Percentiles rank a stretch among this genome's conserved stretches.
Evolutionary conservation across 306 rosid genomes (phyloP).

Genomic region (Quercus berberidifolia): DNA sequence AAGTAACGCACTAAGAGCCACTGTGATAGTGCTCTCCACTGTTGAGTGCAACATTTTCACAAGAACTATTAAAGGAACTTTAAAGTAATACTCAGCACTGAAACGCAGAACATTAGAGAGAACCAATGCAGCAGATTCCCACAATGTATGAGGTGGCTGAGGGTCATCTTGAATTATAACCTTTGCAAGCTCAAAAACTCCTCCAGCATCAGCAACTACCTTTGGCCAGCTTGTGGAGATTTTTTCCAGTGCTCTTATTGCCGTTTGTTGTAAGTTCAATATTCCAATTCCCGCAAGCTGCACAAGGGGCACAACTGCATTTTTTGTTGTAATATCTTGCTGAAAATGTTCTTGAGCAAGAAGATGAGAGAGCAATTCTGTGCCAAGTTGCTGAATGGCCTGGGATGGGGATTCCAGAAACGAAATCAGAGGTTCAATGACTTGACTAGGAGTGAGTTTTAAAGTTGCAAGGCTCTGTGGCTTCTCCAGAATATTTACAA

Average conservation of each 20-base stretch:
- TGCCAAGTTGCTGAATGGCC: slow-evolving; percentile 98
- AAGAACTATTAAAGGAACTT: slow-evolving; percentile 93
- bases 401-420: slow-evolving; percentile 92
- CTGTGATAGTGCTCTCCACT: slow-evolving; percentile 61
- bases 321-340: slow-evolving; percentile 92
- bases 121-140: slow-evolving; percentile 97
- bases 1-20: slow-evolving; percentile 73
- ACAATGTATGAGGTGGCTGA: slow-evolving; percentile 81
- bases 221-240: slow-evolving; percentile 91
- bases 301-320: slow-evolving; percentile 93
- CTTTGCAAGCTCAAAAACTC: slow-evolving; percentile 90
- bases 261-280: slow-evolving; percentile 89
- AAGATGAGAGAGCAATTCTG: slow-evolving; percentile 90
- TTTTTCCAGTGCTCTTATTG: slow-evolving; percentile 85
- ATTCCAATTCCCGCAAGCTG: slow-evolving; percentile 99
- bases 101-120: slow-evolving; percentile 76
- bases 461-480: slow-evolving; percentile 91
- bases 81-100: slow-evolving; percentile 78
- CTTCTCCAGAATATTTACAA: slow-evolving; percentile 96
- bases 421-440: slow-evolving; percentile 84
- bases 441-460: slow-evolving; percentile 93
- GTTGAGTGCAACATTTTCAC: slow-evolving; percentile 90
- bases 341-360: slow-evolving; percentile 96
- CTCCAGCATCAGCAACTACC: slow-evolving; percentile 98
- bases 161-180: slow-evolving; percentile 97